These are phyloP conservation scores for Aphanomyces cochlioides DNA, from an alignment of 352 stramenopile species.

Conservation along the genomic window DNA sequence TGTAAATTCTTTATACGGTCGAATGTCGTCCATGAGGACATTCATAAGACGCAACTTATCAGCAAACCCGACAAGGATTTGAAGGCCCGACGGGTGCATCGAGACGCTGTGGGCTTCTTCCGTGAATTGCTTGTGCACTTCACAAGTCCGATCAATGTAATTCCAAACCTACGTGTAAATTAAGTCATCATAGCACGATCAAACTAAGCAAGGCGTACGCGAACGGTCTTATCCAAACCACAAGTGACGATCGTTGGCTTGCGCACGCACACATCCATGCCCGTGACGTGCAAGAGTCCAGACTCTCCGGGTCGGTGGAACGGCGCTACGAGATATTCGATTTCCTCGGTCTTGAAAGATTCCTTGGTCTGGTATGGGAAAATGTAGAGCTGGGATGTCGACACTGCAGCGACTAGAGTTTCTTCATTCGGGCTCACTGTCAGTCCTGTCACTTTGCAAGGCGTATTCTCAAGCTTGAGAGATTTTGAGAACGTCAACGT, in stretches of 20 bases:
- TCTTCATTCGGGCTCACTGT: constrained; percentile 78
- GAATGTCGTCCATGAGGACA: constrained; percentile 91
- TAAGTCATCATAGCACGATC: neutral
- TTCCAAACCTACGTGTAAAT: constrained; percentile 80
- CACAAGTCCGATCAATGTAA: constrained; percentile 84
- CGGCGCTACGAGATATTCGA: constrained; percentile 61
- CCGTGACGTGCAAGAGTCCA: constrained; percentile 60
- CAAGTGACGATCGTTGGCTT: constrained; percentile 91
- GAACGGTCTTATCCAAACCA: constrained; percentile 81
- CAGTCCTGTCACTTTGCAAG: constrained; percentile 46
- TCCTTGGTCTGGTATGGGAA: constrained; percentile 59
- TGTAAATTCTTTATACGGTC: constrained; percentile 84
- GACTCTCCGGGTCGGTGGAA: constrained; percentile 69
- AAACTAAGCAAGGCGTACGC: constrained; percentile 31
- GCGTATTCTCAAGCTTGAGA: constrained; percentile 54
- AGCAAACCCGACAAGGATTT: constrained; percentile 86
- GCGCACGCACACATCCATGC: constrained; percentile 90
- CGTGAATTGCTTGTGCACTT: constrained; percentile 84
- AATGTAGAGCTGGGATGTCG: constrained; percentile 59
- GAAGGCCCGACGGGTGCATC: constrained; percentile 88
- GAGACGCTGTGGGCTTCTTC: constrained; percentile 87
- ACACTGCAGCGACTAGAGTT: constrained; percentile 55
- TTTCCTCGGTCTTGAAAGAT: constrained; percentile 52
- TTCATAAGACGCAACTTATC: constrained; percentile 89
- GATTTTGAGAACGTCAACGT: constrained; percentile 28